A percentile compares a stretch with the other conserved stretches of the same genome.
These are phyloP conservation scores for Stephanodiscus minutulus DNA, from an alignment of 108 stramenopile species.

Conservation along the genomic window DNA sequence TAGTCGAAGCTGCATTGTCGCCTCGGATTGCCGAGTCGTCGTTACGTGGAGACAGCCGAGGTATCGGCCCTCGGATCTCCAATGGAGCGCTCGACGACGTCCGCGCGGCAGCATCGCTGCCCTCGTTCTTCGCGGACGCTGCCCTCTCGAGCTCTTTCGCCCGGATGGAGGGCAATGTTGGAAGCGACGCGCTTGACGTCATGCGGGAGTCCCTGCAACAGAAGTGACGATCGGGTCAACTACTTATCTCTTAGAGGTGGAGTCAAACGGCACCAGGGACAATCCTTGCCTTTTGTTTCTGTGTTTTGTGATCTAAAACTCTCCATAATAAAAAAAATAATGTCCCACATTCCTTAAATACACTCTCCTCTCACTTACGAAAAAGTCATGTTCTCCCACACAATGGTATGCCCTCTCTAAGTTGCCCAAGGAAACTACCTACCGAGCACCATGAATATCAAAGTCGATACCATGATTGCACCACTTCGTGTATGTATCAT, in stretches of 20 bases:
- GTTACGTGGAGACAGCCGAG: too few relatives aligned
- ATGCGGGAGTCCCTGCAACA: not conserved
- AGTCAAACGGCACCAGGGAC: too few relatives aligned
- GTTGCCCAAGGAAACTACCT: too few relatives aligned
- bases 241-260: too few relatives aligned
- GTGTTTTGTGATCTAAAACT: not conserved
- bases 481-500: not conserved
- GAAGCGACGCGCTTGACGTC: slow-evolving; percentile 33
- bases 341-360: too few relatives aligned
- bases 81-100: too few relatives aligned
- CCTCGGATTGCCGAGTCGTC: too few relatives aligned
- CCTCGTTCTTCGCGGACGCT: not conserved
- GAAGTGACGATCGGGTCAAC: not conserved
- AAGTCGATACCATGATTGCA: slow-evolving; percentile 4
- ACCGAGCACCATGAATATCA: not conserved
- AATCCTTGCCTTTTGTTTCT: too few relatives aligned
- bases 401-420: too few relatives aligned
- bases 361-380: not conserved
- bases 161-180: slow-evolving; percentile 38
- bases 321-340: not conserved
- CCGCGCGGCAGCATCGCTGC: not conserved
- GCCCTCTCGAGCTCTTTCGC: slow-evolving; percentile 36
- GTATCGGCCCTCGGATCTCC: too few relatives aligned
- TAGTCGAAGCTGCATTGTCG: not conserved
- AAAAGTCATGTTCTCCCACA: too few relatives aligned